Base-by-base conservation (phyloP, 2,329 filamentous ascomycete genomes). In the Pseudogymnoascus sp. region DNA sequence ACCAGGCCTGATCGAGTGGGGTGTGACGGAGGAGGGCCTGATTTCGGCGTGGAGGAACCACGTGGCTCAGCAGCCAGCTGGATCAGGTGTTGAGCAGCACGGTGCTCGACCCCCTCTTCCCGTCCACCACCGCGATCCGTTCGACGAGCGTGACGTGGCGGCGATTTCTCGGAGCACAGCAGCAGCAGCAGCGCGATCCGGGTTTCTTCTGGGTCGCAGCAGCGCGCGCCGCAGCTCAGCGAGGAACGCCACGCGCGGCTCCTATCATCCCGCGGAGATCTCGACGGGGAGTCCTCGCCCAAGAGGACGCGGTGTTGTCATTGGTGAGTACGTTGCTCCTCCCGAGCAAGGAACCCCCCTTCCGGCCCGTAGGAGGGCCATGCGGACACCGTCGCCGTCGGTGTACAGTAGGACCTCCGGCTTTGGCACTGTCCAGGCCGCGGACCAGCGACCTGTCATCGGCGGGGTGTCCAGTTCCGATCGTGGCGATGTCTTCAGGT, bases 381-480 rank as follows among this genome's bases (percentile, higher is more conserved):
- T 10, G 25, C 46, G 6, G 46, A 34, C 46, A 56, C 46, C 46
- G 25, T 56, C 46, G 31, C 46, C 46, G 18, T 56, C 46, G 46
- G 25, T 56, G 46, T 56, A 56, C 46, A 56, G 46, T 56, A 56
- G 46, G 46, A 34, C 46, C 46, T 11, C 25, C 46, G 46, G 46
- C 28, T 31, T 56, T 8, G 46, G 46, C 25, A 56, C 46, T 2
- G 28, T 12, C 46, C 46, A 4, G 5, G 28, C 28, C 46, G 46
- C 46, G 28, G 46, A 6, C 46, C 46, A 56, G 25, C 25, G n/a
- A 56, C 46, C 46, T 56, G 46, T 31, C 46, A 56, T 14, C n/a
- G 25, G 25, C 16, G 46, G 46, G 12, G 25, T 56, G 25, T 56
- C 46, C 18, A n/a, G 46, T 56, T 5, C 46, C 25, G 46, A 56